Evolutionary conservation across 371 early-diverging fungal species (phyloP), one percentile per base, ranked within the genome.

Genomic region (Syncephalis fuscata): DNA sequence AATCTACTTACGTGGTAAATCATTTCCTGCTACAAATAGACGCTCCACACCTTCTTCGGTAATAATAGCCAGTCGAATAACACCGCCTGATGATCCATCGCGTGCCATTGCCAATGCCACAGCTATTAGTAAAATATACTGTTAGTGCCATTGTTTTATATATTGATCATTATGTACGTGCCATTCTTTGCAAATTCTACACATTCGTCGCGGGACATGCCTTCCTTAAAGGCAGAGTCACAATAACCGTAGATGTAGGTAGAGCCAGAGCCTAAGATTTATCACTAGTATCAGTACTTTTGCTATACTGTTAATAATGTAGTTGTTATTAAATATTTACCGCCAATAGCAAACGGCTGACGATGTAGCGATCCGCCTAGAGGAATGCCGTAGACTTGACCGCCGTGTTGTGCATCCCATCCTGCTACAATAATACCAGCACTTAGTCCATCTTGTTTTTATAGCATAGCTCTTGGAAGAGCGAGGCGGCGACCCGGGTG

Each of bases 341-440:
- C 99, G 50, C 93, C 98, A 62, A 99, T 88, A 7, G 98, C 81
- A 72, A 86, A 96, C 14, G 93, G 88, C 50, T 85, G 80, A 60
- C 79, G 78, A 59, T 93, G 88, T 39, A 99, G 54, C 10, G 91
- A 84, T 9, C 99, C 99, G 45, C 99, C 99, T 9, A 97, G 67
- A 41, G 91, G 88, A 25, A 99, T 77, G 50, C 78, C 78, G 68
- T 87, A 99, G 22, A 97, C 92, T n/a, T 78, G 65, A 7, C 86
- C 86, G n/a, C 94, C 92, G 40, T 83, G 71, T 49, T 79, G 66
- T 57, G 86, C 74, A 66, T 99, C 99, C 86, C 90, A 96, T 40
- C 99, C 99, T 40, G 88, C 99, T 27, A 99, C 87, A 61, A 99
- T 99, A 58, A 99, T 85, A 39, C 94, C 96, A n/a, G 99, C 99